Evolutionary conservation across 2,329 filamentous ascomycete genomes (phyloP).

Genomic region (Gaeumannomyces sp.): DNA sequence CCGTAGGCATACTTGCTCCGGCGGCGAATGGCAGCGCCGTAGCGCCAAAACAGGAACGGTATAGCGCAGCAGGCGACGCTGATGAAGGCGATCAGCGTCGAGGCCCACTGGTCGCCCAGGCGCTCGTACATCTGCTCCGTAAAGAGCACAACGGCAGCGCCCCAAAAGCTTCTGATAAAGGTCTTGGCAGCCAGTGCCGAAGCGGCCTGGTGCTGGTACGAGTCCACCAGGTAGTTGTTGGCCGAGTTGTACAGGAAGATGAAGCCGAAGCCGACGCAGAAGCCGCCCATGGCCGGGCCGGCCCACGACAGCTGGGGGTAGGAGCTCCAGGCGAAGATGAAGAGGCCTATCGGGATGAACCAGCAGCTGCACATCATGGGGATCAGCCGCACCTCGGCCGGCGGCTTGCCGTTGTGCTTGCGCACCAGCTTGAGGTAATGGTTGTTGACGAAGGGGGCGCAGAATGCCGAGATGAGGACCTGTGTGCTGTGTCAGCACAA

Average conservation of each 20-base stretch:
- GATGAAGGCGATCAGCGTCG: constrained; percentile 65
- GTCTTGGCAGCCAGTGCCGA: constrained; percentile 79
- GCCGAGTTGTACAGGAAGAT: constrained; percentile 78
- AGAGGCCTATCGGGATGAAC: constrained; percentile 56
- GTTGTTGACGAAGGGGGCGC: constrained; percentile 69
- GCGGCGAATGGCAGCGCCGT: constrained; percentile 63
- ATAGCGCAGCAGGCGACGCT: constrained; percentile 73
- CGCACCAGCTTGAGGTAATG: constrained; percentile 64
- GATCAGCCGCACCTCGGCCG: constrained; percentile 70
- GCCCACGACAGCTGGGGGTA: constrained; percentile 62
- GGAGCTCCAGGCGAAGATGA: constrained; percentile 57
- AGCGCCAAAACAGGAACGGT: constrained; percentile 76
- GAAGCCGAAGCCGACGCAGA: constrained; percentile 71
- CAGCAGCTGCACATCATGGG: constrained; percentile 77
- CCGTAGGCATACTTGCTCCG: constrained; percentile 68
- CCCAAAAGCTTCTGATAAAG: constrained; percentile 73
- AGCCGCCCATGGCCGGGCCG: constrained; percentile 65
- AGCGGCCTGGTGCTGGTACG: constrained; percentile 63
- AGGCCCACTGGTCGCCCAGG: constrained; percentile 71
- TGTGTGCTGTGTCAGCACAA: not conserved
- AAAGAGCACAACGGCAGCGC: constrained; percentile 70
- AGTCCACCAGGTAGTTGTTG: constrained; percentile 66
- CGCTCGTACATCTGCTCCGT: constrained; percentile 74
- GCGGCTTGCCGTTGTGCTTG: constrained; percentile 64
- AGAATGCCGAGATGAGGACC: constrained; percentile 57